Base-by-base conservation (phyloP, 1,284 basidiomycete genomes). In the Moesziomyces parantarcticus region DNA sequence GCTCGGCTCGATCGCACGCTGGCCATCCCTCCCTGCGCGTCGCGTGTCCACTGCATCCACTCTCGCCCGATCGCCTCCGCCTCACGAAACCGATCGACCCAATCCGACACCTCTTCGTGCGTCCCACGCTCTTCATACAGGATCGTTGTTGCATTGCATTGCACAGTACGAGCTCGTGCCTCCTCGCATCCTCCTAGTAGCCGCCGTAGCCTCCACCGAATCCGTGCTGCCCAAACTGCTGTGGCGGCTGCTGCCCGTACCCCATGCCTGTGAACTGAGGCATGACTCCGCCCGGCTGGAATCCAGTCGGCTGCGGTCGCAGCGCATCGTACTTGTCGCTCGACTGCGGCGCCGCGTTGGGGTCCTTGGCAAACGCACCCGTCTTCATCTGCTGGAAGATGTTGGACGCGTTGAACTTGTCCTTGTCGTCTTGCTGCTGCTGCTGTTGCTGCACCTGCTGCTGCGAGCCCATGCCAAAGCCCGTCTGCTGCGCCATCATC, bases 371-470 rank as follows among this genome's bases (percentile, higher is more conserved):
- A 51, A 80, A 77, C 18, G 64, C 49, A 3, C 78, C 78, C 40
- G 77, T 73, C 61, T 80, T 80, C 78, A 80, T 80, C 66, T 80
- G 78, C 64, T 78, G 72, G 76, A 80, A 80, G 52, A 80, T 77
- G 56, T 77, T 80, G 44, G 66, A 58, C 18, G 78, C 77, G 23
- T 76, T 77, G 63, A 76, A 80, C 58, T 79, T 70, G 50, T 74
- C 59, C 62, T 64, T 69, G 44, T 78, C 75, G 10, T 67, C 58
- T 29, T 68, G 51, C 22, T 52, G 60, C 13, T 61, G 58, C 40
- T 65, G 66, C 36, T 58, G 74, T 54, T 57, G 70, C 54, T 60
- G 70, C 62, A 43, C 62, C 52, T 66, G 68, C 58, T 64, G 75
- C 65, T 65, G 78, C 45, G 63, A 64, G 32, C 73, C 59, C 21